phyloP scores from a whole-genome alignment of 2,329 filamentous ascomycete genomes.

The Biscogniauxia mediterranea region DNA sequence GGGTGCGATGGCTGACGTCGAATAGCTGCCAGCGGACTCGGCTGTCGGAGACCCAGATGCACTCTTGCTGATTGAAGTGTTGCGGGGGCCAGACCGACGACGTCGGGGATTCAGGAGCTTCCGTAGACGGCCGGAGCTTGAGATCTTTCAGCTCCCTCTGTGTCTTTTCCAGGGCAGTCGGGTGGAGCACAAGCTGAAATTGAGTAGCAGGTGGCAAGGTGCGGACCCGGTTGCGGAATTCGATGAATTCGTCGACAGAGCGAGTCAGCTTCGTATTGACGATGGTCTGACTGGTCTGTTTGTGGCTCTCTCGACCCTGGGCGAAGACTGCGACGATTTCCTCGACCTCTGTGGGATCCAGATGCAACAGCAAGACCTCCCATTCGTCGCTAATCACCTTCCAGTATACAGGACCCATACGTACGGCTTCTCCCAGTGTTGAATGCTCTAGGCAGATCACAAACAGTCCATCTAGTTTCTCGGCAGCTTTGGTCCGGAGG shows the following conservation, averaged over 20 bases:
- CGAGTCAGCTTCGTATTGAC: constrained; percentile 1
- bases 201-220: not conserved
- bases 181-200: not conserved
- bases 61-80: constrained; percentile 1
- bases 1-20: not conserved
- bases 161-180: not conserved
- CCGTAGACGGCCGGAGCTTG: not conserved
- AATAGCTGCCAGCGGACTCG: not conserved
- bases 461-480: not conserved
- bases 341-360: not conserved
- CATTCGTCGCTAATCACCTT: not conserved
- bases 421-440: not conserved
- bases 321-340: not conserved
- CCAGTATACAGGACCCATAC: not conserved
- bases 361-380: not conserved
- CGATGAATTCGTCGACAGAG: not conserved
- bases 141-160: not conserved
- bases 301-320: not conserved
- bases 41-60: not conserved
- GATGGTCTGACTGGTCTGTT: not conserved
- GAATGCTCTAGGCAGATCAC: not conserved
- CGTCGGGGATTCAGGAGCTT: not conserved
- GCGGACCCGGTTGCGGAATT: not conserved
- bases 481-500: not conserved
- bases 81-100: not conserved